Evolutionary conservation across 148 eudicot genomes (phyloP), one percentile per base, ranked within the genome.

Genomic region (Vaccinium vitisidaea): DNA sequence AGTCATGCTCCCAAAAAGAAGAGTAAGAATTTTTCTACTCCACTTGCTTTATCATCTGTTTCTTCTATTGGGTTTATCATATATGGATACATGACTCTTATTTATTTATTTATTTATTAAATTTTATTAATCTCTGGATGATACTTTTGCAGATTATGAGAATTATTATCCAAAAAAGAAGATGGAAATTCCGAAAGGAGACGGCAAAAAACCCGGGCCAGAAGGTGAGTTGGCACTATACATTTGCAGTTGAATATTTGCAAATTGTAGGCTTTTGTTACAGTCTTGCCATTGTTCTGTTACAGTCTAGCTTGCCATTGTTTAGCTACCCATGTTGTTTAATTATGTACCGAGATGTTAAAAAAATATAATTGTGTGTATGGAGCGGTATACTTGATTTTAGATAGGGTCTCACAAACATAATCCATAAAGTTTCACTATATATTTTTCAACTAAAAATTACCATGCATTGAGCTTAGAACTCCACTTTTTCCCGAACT

Each of bases 151-250:
- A 91, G 92, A 89, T 50, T 91, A 89, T 81, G 92, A 91, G 80
- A 89, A 91, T 79, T 91, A 89, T 89, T 83, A 84, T 76, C 92
- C 91, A 8, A 91, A 88, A 55, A 55, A 87, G 18, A 89, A 85
- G 89, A 84, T 80, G 63, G 88, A 87, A 81, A 82, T 84, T 18
- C 91, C 92, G 21, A 88, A 88, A 73, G 88, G 49, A 83, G 86
- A 89, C 18, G 74, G 83, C 39, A 84, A 86, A 25, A 91, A 89
- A 56, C 76, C 87, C 11, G 86, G 76, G 18, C 58, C 80, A n/a
- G 84, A 87, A 82, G 87, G 87, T 85, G 74, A 43, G 46, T 43
- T 43, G 46, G 0, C 46, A 43, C 6, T 43, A 43, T 43, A 0
- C 46, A 36, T 36, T 36, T 36, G 2, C 39, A 36, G 39, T 2